Evolutionary conservation across 352 stramenopile species (phyloP), one percentile per base, ranked within the genome.

Genomic region (Phytophthora vignae): DNA sequence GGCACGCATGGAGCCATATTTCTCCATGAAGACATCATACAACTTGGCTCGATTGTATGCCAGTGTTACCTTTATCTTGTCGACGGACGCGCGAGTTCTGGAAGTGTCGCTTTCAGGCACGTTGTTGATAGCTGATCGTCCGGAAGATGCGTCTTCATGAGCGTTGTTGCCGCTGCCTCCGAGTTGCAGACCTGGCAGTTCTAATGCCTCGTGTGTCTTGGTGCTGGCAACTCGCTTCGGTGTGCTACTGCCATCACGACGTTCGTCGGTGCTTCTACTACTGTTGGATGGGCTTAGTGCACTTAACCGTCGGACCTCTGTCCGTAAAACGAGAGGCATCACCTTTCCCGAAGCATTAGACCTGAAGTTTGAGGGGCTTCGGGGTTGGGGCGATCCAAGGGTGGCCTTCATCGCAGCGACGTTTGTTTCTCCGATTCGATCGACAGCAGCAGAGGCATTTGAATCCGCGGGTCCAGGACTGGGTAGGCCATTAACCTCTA

Each of bases 1-100:
- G 8, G 88, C 84, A 31, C 84, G 83, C 74, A 95, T 87, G 1
- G 88, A 95, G 3, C 88, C 88, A 55, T 94, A 95, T 52, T 88
- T 88, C 36, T 87, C 73, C 59, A 92, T 80, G 46, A 94, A 91
- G 2, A 87, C 82, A 38, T 85, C 81, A 53, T 81, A 90, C 14
- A 95, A 59, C 57, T 83, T 87, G 27, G 79, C 62, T 25, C 88
- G 79, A 53, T 83, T 85, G 53, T 70, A 69, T 10, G 73, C 52
- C 17, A 92, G 78, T 17, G 49, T 3, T 21, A 67, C 61, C 14
- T 71, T 73, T 22, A 66, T 46, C 42, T 82, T 80, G 21, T 60
- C 56, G 27, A 62, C n/a, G 33, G 21, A 31, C 19, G 27, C 9
- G 2, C 42, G 22, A 36, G 46, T 70, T 29, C 56, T 62, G 1